Evolutionary conservation across 768 basidiomycete genomes (phyloP).

Genomic region (Erythrobasidium yunnanense): DNA sequence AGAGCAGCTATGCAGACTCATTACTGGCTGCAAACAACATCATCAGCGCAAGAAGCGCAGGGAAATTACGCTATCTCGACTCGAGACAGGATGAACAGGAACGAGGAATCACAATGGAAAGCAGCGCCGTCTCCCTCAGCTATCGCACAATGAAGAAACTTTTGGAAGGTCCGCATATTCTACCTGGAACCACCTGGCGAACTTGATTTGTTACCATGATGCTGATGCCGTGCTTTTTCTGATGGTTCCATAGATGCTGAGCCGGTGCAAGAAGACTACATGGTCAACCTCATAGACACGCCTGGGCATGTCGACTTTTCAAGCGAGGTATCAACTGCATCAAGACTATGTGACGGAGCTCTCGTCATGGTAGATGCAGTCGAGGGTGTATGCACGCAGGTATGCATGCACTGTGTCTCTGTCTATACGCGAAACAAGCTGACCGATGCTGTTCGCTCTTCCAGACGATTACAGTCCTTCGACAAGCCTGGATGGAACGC

Average conservation of each 20-base stretch:
- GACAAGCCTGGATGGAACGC: constrained; percentile 85
- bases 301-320: constrained; percentile 99
- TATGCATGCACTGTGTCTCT: constrained; percentile 41
- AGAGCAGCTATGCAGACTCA: constrained; percentile 88
- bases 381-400: constrained; percentile 97
- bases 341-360: constrained; percentile 86
- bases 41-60: constrained; percentile 85
- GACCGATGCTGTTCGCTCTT: not conserved
- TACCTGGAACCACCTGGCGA: no score
- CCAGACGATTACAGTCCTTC: constrained; percentile 85
- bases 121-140: constrained; percentile 78
- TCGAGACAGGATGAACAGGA: constrained; percentile 94
- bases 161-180: constrained; percentile 45
- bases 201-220: not conserved
- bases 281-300: constrained; percentile 93
- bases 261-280: constrained; percentile 54
- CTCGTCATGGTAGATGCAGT: constrained; percentile 91
- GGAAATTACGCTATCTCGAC: constrained; percentile 90
- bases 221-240: not conserved
- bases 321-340: constrained; percentile 89
- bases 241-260: constrained; percentile 9
- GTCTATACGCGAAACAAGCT: no score
- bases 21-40: constrained; percentile 95
- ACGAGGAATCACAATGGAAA: constrained; percentile 97
- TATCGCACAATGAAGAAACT: constrained; percentile 65